Percentiles rank a stretch among this genome's conserved stretches.
These are phyloP conservation scores for Basipetospora chlamydospora DNA, from an alignment of 2,329 filamentous ascomycete genomes.

Conservation along the genomic window DNA sequence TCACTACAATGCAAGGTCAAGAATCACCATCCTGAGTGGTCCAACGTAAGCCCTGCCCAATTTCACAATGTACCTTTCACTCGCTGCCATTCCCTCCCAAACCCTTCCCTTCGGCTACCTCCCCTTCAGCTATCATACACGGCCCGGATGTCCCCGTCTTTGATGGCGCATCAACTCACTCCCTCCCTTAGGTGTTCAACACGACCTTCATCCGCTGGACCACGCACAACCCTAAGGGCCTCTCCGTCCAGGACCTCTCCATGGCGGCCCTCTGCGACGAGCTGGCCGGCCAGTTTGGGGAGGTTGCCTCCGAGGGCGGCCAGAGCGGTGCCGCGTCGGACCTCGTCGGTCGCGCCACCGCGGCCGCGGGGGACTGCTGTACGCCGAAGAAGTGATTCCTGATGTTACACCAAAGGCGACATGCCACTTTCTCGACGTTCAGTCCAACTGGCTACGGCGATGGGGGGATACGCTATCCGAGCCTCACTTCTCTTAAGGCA, in stretches of 20 bases:
- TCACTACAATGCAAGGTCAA: constrained; percentile 51
- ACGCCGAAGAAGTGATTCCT: constrained; percentile 25
- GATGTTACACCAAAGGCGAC: no score
- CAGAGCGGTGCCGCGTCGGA: constrained; percentile 22
- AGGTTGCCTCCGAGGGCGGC: constrained; percentile 23
- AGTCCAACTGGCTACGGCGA: no score
- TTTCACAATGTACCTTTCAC: not conserved
- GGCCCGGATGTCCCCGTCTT: no score
- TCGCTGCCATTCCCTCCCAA: not conserved
- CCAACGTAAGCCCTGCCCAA: constrained; percentile 46
- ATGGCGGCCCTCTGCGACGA: constrained; percentile 50
- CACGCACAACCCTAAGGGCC: constrained; percentile 50
- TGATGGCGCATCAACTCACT: no score
- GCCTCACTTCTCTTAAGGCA: not conserved
- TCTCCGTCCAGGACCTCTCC: constrained; percentile 48
- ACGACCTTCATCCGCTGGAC: constrained; percentile 59
- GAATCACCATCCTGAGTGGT: constrained; percentile 66
- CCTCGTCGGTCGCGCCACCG: constrained; percentile 30
- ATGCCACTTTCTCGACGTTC: no score
- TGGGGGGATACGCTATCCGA: no score
- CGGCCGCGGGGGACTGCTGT: constrained; percentile 38
- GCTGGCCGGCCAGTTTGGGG: constrained; percentile 41
- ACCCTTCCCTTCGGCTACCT: not conserved
- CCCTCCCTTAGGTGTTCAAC: constrained; percentile 51
- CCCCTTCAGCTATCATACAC: not conserved